phyloP scores from a whole-genome alignment of 495 filamentous ascomycete genomes.

The Podospora sp. region DNA sequence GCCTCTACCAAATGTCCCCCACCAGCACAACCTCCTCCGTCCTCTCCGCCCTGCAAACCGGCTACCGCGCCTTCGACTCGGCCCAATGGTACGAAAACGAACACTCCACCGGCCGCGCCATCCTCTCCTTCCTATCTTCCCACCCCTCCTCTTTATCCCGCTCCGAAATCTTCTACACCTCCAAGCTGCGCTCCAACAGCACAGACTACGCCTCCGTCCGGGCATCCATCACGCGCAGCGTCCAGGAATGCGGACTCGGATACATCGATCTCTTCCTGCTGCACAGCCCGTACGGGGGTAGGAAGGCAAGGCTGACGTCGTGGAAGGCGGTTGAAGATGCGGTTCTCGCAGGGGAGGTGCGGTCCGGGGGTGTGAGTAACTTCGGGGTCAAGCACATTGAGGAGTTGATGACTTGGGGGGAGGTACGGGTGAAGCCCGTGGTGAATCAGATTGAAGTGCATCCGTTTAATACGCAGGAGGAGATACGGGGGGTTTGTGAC shows the following conservation, averaged over 20 bases:
- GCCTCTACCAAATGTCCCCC: conserved; percentile 64
- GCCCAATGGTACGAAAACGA: conserved; percentile 69
- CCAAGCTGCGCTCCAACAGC: conserved; percentile 61
- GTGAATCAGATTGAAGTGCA: conserved; percentile 74
- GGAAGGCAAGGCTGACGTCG: conserved; percentile 57
- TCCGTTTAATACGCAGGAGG: conserved; percentile 65
- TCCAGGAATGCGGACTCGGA: conserved; percentile 57
- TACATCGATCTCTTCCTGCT: conserved; percentile 75
- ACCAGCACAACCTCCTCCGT: conserved; percentile 52
- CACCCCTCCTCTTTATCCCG: conserved; percentile 51
- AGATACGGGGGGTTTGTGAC: conserved; percentile 59
- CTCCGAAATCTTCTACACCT: conserved; percentile 67
- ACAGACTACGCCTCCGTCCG: conserved; percentile 60
- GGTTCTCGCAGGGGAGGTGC: conserved; percentile 60
- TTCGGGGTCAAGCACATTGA: conserved; percentile 68
- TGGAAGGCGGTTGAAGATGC: conserved; percentile 71
- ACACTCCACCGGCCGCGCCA: conserved; percentile 58
- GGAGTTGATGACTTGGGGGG: conserved; percentile 59
- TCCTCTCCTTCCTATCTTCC: conserved; percentile 49
- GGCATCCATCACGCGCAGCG: conserved; percentile 56
- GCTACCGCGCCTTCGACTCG: conserved; percentile 59
- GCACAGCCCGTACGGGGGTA: conserved; percentile 68
- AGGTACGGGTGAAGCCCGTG: conserved; percentile 51
- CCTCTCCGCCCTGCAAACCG: conserved; percentile 50
- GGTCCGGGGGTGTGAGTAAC: conserved; percentile 66